A percentile compares a stretch with the other conserved stretches of the same genome.
Conservation (phyloP, 352 stramenopile species). For the Thraustochytrium aureum region DNA sequence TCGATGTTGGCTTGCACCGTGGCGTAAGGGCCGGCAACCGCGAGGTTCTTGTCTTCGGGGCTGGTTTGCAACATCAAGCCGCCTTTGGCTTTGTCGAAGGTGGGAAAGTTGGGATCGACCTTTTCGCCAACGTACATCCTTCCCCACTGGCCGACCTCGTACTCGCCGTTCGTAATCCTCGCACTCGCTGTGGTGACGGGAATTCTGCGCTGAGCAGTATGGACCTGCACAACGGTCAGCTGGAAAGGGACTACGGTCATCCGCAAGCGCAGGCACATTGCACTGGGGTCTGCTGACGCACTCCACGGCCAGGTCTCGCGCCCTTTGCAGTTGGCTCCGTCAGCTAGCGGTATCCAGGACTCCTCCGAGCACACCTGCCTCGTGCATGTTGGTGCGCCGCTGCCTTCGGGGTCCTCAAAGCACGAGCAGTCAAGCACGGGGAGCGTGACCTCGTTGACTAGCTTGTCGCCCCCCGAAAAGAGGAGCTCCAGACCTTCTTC, state of each 20-base stretch:
- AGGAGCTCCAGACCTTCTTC: conserved; percentile 32
- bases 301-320: background rate
- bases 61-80: conserved; percentile 41
- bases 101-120: background rate
- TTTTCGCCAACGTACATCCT: background rate
- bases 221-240: background rate
- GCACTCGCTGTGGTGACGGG: background rate
- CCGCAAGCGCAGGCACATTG: conserved; percentile 5
- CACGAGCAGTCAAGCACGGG: conserved; percentile 22
- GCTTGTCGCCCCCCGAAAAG: conserved; percentile 28
- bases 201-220: too few relatives aligned
- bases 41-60: background rate
- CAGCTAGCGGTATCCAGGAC: conserved; percentile 15
- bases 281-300: background rate
- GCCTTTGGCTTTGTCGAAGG: background rate
- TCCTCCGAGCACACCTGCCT: background rate
- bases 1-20: conserved; percentile 14
- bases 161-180: background rate
- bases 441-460: background rate
- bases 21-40: background rate
- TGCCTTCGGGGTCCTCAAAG: conserved; percentile 2
- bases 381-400: background rate
- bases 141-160: background rate
- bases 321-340: conserved; percentile 16
- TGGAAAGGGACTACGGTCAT: conserved; percentile 17